Evolutionary conservation across 495 filamentous ascomycete genomes (phyloP), one percentile per base, ranked within the genome.

Genomic region (Hyaloscypha hepaticicola): DNA sequence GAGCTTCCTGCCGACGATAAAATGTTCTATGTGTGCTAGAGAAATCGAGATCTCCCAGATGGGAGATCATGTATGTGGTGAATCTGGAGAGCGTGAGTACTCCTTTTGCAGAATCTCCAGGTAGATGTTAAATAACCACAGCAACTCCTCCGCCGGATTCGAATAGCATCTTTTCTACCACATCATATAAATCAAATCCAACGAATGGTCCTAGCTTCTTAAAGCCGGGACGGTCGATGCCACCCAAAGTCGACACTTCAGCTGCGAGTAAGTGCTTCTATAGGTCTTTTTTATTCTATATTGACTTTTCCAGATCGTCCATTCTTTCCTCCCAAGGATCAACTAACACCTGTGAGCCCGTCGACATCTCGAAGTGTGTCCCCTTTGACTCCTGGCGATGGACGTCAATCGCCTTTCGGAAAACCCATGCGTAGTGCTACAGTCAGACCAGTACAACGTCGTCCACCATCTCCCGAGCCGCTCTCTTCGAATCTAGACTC

Each of bases 41-140:
- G 85, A 95, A 73, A 92, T 98, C 65, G 90, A 94, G 72, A 97
- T 99, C 68, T 88, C 90, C 9, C 77, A 86, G 70, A 91, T 99
- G 91, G 95, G 92, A 49, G 93, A 99, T 69, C 95, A 99, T 82
- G 74, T 89, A 62, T 96, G 91, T 75, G 74, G 77, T 38, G 69
- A 66, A 50, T 70, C 70, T 58, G 62, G 59, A 41, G 66, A 70
- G 56, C 66, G 69, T 70, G 63, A 60, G 63, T 59, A 31, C 25
- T 22, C 27, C 48, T 24, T n/a, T 34, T 14, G 16, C 22, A 24
- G 1, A 29, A 19, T 59, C 29, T 41, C 19, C 4, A 29, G 8
- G 14, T 11, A 2, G 19, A 45, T 58, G 5, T 25, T 55, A 59
- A 60, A 34, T 60, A 14, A 1, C n/a, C 33, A 24, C 49, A 74